Evolutionary conservation across 371 early-diverging fungal species (phyloP).

Genomic region (Mortierella sp.): DNA sequence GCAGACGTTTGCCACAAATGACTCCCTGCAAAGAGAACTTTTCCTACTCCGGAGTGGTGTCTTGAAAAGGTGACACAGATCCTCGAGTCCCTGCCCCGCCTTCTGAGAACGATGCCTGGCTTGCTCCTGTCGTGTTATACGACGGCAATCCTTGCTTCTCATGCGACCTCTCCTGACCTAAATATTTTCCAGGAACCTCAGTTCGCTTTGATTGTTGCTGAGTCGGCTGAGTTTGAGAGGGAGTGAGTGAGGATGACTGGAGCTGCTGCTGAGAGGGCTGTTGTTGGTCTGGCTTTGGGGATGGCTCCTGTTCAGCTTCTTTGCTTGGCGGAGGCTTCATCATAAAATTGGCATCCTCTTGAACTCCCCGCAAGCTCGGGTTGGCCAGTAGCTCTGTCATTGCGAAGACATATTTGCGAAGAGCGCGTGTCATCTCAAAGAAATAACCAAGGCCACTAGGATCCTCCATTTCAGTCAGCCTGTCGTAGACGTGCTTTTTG

Average conservation of each 20-base stretch:
- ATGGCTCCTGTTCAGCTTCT: constrained; percentile 7
- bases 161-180: constrained; percentile 2
- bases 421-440: constrained; percentile 51
- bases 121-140: too few species aligned
- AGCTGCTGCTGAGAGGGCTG: constrained; percentile 6
- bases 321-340: constrained; percentile 26
- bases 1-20: too few species aligned
- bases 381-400: constrained; percentile 53
- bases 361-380: constrained; percentile 31
- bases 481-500: constrained; percentile 54
- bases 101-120: too few species aligned
- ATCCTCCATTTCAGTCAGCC: constrained; percentile 46
- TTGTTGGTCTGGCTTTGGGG: constrained; percentile 5
- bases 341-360: constrained; percentile 12
- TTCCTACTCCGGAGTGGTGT: too few species aligned
- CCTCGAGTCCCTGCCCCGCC: too few species aligned
- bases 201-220: constrained; percentile 6
- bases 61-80: too few species aligned
- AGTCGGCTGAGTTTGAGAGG: too few species aligned
- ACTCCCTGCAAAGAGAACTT: too few species aligned
- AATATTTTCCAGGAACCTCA: constrained; percentile 11
- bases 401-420: constrained; percentile 34
- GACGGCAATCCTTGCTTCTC: too few species aligned
- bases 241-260: neutral
- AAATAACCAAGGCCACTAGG: constrained; percentile 33